Evolutionary conservation across 208 protist genomes (phyloP).

Genomic region (Leishmania guyanensis): DNA sequence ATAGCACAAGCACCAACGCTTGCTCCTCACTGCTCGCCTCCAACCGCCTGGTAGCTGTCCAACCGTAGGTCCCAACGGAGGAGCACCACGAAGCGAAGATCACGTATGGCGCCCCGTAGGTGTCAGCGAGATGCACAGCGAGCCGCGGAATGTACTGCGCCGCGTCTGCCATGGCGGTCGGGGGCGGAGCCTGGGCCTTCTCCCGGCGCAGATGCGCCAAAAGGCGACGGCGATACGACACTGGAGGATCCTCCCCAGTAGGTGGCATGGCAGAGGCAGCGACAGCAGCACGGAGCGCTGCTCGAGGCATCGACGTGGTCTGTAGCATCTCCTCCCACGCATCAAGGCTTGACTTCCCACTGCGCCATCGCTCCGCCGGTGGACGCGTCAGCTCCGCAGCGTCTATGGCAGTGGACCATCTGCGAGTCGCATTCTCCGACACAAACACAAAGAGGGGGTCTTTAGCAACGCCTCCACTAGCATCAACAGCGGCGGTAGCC

Average conservation of each 20-base stretch:
- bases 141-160: slow-evolving; percentile 9
- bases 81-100: slow-evolving; percentile 18
- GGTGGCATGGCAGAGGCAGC: neutral
- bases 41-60: neutral
- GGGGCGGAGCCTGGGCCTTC: no score
- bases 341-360: neutral
- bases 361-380: slow-evolving; percentile 4
- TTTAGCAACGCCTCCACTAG: neutral
- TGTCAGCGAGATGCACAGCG: neutral
- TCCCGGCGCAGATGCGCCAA: neutral
- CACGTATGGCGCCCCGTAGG: slow-evolving; percentile 13
- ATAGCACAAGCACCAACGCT: slow-evolving; percentile 6
- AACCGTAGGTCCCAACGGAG: neutral
- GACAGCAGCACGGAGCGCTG: neutral
- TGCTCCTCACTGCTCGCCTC: neutral
- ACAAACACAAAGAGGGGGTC: slow-evolving; percentile 13
- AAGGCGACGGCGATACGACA: neutral
- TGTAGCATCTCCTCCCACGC: slow-evolving; percentile 14
- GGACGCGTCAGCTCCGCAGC: neutral
- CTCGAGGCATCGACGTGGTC: slow-evolving; percentile 3
- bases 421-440: neutral
- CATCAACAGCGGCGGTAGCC: neutral
- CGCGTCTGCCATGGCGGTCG: neutral
- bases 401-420: slow-evolving; percentile 4
- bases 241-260: neutral